These are phyloP conservation scores for Lithohypha guttulata DNA, from an alignment of 2,329 filamentous ascomycete species.

Conservation along the genomic window DNA sequence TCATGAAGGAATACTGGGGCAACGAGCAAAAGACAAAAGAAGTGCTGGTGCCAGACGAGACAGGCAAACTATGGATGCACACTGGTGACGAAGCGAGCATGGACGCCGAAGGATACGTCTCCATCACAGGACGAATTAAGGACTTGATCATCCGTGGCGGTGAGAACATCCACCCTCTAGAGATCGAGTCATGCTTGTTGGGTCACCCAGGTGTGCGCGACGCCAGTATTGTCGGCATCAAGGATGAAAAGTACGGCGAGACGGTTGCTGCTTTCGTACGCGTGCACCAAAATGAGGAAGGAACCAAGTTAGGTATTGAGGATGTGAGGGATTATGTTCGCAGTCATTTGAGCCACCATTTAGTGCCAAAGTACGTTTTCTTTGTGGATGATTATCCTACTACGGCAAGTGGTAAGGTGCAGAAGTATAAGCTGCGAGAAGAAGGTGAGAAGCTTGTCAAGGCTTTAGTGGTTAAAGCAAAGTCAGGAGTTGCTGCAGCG, in stretches of 20 bases:
- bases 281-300: slow-evolving; percentile 28
- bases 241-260: slow-evolving; percentile 76
- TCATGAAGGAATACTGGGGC: slow-evolving; percentile 88
- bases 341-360: slow-evolving; percentile 58
- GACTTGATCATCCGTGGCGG: slow-evolving; percentile 91
- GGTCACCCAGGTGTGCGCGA: slow-evolving; percentile 60
- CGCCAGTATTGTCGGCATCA: slow-evolving; percentile 71
- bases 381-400: slow-evolving; percentile 80
- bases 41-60: slow-evolving; percentile 40
- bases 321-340: slow-evolving; percentile 63
- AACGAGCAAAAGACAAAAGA: slow-evolving; percentile 59
- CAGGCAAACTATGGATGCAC: slow-evolving; percentile 66
- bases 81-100: slow-evolving; percentile 87
- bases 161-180: slow-evolving; percentile 90
- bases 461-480: no score
- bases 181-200: slow-evolving; percentile 81
- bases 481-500: slow-evolving; percentile 56
- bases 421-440: slow-evolving; percentile 62
- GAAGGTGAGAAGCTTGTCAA: slow-evolving; percentile 44
- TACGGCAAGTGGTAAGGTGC: slow-evolving; percentile 92
- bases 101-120: slow-evolving; percentile 63
- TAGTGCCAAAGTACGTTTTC: slow-evolving; percentile 81
- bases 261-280: slow-evolving; percentile 76
- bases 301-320: slow-evolving; percentile 40
- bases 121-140: slow-evolving; percentile 58